Percentiles rank a stretch among this genome's conserved stretches.
phyloP scores from a whole-genome alignment of 345 rosid species.

The Nasturtium officinale region DNA sequence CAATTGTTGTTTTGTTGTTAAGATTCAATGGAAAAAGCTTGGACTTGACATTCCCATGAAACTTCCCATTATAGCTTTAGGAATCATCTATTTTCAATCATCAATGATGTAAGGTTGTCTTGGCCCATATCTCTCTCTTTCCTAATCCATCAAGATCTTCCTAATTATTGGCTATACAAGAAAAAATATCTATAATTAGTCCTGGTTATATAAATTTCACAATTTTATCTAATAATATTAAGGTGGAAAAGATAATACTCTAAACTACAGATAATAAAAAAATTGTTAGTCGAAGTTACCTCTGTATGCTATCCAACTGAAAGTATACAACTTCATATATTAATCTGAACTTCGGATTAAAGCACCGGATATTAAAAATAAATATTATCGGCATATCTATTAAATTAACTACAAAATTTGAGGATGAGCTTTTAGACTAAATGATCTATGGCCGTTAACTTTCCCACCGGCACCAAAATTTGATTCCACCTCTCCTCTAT shows the following conservation, averaged over 20 bases:
- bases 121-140: neutral
- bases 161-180: slow-evolving; percentile 2
- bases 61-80: slow-evolving; percentile 20
- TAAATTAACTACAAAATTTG: no score
- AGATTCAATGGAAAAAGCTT: slow-evolving; percentile 28
- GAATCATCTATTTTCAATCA: neutral
- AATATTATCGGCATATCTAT: neutral
- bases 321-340: no score
- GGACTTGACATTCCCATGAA: slow-evolving; percentile 25
- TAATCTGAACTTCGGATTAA: neutral
- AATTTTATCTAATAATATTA: neutral
- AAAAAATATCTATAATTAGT: neutral
- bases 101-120: slow-evolving; percentile 13
- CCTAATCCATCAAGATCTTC: slow-evolving; percentile 2
- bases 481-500: neutral
- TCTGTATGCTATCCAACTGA: neutral
- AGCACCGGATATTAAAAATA: neutral
- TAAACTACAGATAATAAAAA: neutral
- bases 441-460: neutral
- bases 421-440: neutral
- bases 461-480: neutral
- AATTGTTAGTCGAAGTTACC: neutral
- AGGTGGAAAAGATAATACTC: neutral
- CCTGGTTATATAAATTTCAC: neutral
- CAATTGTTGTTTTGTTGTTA: slow-evolving; percentile 10